phyloP scores from a whole-genome alignment of 495 filamentous ascomycete species.

The Apodospora peruviana region DNA sequence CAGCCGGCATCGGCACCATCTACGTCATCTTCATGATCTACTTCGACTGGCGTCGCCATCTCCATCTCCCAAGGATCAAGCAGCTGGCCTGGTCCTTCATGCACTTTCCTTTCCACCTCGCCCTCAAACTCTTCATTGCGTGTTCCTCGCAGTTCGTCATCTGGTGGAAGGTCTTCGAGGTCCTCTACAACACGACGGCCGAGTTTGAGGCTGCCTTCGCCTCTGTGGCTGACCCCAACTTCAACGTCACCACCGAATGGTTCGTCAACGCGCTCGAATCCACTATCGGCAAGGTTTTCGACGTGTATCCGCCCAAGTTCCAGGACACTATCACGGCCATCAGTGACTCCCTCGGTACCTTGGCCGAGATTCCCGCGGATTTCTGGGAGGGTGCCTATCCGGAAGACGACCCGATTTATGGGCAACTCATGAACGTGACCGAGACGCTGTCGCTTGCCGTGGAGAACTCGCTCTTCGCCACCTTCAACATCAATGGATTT shows the following conservation, averaged over 20 bases:
- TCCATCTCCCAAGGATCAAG: slow-evolving; percentile 50
- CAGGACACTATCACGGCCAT: slow-evolving; percentile 10
- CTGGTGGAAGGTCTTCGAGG: slow-evolving; percentile 27
- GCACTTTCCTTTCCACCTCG: slow-evolving; percentile 67
- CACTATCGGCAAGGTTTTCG: slow-evolving; percentile 17
- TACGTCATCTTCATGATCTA: slow-evolving; percentile 70
- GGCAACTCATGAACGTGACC: background rate
- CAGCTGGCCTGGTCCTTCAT: slow-evolving; percentile 62
- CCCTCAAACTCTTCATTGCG: slow-evolving; percentile 58
- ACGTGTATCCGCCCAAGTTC: slow-evolving; percentile 19
- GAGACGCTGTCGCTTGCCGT: background rate
- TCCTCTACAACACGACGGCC: background rate
- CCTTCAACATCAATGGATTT: slow-evolving; percentile 20
- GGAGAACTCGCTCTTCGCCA: slow-evolving; percentile 17
- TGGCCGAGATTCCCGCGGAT: slow-evolving; percentile 19
- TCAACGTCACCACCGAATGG: background rate
- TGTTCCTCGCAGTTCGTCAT: slow-evolving; percentile 42
- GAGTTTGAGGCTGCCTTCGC: background rate
- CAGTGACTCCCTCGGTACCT: slow-evolving; percentile 13
- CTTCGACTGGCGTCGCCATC: slow-evolving; percentile 52
- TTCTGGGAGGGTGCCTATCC: slow-evolving; percentile 13
- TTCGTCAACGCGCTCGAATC: slow-evolving; percentile 4
- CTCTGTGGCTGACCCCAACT: background rate
- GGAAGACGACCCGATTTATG: background rate
- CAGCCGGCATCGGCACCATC: slow-evolving; percentile 24